Conservation (phyloP, 1,284 basidiomycete genomes). For the Papiliotrema fonsecae region DNA sequence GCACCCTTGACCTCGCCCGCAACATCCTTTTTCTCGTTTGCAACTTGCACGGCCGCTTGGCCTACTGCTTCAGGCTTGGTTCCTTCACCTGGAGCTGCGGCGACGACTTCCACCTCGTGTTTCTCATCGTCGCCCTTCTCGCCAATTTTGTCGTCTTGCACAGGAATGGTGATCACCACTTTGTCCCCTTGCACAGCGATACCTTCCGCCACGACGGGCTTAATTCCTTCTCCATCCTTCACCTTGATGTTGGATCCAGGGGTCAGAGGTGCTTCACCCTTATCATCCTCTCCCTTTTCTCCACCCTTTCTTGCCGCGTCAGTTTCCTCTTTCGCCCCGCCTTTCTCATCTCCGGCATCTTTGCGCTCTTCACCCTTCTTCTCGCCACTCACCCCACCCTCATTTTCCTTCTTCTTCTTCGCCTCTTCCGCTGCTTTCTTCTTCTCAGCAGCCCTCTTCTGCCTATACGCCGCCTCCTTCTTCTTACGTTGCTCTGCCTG, state of each 20-base stretch:
- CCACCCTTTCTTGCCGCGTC: background rate
- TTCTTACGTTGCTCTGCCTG: conserved; percentile 57
- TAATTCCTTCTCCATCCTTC: conserved; percentile 1
- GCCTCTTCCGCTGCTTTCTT: conserved; percentile 39
- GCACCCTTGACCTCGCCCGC: background rate
- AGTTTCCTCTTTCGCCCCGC: conserved; percentile 1
- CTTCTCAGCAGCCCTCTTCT: conserved; percentile 53
- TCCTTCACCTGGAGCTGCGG: conserved; percentile 4
- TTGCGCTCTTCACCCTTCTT: conserved; percentile 4
- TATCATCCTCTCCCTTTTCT: conserved; percentile 8
- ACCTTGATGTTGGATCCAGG: conserved; percentile 5
- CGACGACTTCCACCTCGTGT: conserved; percentile 8
- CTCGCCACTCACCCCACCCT: conserved; percentile 11
- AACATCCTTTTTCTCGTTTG: background rate
- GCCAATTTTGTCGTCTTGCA: background rate
- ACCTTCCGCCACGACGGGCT: conserved; percentile 4
- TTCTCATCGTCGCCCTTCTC: background rate
- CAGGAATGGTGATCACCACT: conserved; percentile 1
- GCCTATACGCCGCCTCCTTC: conserved; percentile 46
- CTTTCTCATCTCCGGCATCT: conserved; percentile 6
- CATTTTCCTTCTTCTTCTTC: conserved; percentile 10
- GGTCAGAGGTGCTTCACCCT: background rate
- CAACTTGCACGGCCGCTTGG: background rate
- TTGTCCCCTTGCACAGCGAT: conserved; percentile 5
- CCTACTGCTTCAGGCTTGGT: conserved; percentile 1